phyloP scores from a whole-genome alignment of 108 stramenopile genomes.

The Conticribra guillardii region DNA sequence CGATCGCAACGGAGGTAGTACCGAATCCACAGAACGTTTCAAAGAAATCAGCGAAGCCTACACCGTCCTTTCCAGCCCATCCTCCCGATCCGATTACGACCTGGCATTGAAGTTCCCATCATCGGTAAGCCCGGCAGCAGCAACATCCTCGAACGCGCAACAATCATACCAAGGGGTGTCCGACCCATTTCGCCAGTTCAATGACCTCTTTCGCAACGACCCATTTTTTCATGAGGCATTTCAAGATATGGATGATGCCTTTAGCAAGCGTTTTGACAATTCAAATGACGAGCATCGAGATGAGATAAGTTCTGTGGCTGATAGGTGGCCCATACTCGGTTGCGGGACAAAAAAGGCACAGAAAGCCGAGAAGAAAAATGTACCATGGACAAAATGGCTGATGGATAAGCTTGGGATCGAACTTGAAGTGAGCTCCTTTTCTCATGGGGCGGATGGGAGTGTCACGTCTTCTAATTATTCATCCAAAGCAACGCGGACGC shows the following conservation, averaged over 20 bases:
- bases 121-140: conserved; percentile 20
- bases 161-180: neutral
- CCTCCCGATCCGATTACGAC: conserved; percentile 58
- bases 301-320: conserved; percentile 4
- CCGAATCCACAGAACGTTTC: conserved; percentile 52
- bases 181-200: conserved; percentile 70
- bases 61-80: conserved; percentile 49
- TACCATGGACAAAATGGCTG: conserved; percentile 59
- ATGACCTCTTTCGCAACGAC: conserved; percentile 74
- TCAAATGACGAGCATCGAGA: conserved; percentile 8
- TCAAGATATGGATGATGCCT: conserved; percentile 69
- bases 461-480: conserved; percentile 32
- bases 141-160: too few species aligned
- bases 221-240: conserved; percentile 77
- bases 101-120: conserved; percentile 37
- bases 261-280: conserved; percentile 53
- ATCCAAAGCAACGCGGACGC: conserved; percentile 26
- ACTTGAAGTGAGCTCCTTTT: conserved; percentile 47
- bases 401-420: conserved; percentile 61
- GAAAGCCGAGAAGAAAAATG: conserved; percentile 17
- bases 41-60: conserved; percentile 63
- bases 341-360: conserved; percentile 11
- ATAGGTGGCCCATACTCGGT: conserved; percentile 2
- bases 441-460: conserved; percentile 40
- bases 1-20: conserved; percentile 49